Conservation (phyloP, 2,329 filamentous ascomycete species). For the Hypoxylon sp. region DNA sequence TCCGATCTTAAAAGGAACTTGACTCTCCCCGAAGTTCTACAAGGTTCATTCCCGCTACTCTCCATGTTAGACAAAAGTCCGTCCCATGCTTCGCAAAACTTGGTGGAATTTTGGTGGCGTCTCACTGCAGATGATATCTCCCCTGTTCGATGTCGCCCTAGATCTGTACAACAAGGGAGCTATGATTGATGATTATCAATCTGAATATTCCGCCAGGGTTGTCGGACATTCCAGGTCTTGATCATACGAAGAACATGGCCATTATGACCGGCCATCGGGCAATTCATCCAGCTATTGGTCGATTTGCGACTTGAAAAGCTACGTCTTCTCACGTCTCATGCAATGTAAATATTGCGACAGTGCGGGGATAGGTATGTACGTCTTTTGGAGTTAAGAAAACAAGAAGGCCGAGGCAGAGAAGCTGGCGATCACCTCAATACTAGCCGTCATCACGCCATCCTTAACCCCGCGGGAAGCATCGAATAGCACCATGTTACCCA, state of each 20-base stretch:
- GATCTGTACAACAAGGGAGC: constrained; percentile 18
- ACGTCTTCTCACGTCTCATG: constrained; percentile 16
- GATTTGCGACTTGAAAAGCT: neutral
- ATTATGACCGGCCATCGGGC: constrained; percentile 7
- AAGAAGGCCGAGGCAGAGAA: constrained; percentile 25
- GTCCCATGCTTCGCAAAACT: constrained; percentile 23
- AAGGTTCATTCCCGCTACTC: constrained; percentile 22
- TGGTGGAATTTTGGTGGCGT: constrained; percentile 10
- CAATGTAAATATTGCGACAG: constrained; percentile 20
- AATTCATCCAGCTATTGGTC: constrained; percentile 3
- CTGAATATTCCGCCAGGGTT: neutral
- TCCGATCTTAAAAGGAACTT: constrained; percentile 25
- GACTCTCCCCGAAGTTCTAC: constrained; percentile 18
- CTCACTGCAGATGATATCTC: constrained; percentile 22
- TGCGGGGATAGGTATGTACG: constrained; percentile 17
- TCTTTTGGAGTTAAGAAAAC: constrained; percentile 12
- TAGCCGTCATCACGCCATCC: constrained; percentile 40
- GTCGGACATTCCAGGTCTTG: neutral
- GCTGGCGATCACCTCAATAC: constrained; percentile 41
- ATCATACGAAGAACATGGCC: constrained; percentile 11
- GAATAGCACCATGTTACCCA: constrained; percentile 25
- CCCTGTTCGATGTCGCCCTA: constrained; percentile 32
- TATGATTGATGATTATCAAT: constrained; percentile 22
- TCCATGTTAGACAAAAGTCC: constrained; percentile 10
- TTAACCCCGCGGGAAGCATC: constrained; percentile 35